Conservation (phyloP, 2,329 filamentous ascomycete species). For the Alternaria arborescens region DNA sequence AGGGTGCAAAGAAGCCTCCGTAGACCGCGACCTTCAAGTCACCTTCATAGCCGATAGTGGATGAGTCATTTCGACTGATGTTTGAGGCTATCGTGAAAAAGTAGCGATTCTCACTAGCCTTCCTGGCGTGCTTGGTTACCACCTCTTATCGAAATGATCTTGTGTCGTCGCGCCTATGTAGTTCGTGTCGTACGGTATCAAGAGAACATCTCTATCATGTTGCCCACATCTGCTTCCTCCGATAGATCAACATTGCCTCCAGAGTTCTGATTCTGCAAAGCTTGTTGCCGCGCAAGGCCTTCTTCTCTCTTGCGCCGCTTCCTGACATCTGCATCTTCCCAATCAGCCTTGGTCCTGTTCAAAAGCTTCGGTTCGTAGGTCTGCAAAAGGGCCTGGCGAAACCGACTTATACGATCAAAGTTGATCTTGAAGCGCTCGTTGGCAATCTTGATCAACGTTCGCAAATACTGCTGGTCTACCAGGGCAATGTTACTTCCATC, state of each 20-base stretch:
- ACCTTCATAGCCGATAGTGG: not conserved
- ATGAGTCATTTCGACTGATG: not conserved
- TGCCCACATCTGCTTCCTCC: not conserved
- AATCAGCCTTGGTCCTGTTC: conserved; percentile 37
- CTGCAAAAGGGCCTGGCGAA: conserved; percentile 62
- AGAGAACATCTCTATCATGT: conserved; percentile 7
- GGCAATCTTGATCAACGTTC: conserved; percentile 71
- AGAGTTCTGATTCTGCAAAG: conserved; percentile 22
- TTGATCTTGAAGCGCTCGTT: conserved; percentile 80
- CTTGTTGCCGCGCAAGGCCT: conserved; percentile 61
- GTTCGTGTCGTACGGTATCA: not conserved
- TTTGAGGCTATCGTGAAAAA: not conserved
- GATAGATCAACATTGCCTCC: not conserved
- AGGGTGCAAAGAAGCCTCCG: not conserved
- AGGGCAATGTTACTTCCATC: conserved; percentile 53
- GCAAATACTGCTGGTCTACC: conserved; percentile 73
- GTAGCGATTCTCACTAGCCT: not conserved
- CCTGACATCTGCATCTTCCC: conserved; percentile 53
- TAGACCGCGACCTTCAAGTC: not conserved
- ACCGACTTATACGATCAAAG: conserved; percentile 70
- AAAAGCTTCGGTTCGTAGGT: conserved; percentile 10
- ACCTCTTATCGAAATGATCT: not conserved
- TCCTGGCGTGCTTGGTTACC: not conserved
- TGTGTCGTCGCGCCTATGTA: not conserved
- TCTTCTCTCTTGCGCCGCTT: conserved; percentile 53